These are phyloP conservation scores for Rubroshorea leprosula DNA, from an alignment of 345 rosid species.

Conservation along the genomic window DNA sequence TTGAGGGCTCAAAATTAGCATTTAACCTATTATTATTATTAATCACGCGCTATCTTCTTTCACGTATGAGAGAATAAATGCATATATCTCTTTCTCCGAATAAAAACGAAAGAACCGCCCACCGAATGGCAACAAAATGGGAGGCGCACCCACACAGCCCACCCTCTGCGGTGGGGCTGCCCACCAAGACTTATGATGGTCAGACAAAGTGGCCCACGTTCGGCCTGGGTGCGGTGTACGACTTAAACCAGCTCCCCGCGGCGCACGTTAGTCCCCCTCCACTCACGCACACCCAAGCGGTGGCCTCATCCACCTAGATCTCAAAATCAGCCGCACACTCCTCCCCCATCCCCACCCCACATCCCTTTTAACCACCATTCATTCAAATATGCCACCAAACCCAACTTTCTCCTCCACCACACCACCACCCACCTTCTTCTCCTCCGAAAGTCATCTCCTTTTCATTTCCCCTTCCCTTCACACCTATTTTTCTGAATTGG, in stretches of 20 bases:
- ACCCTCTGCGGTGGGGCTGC: conserved; percentile 7
- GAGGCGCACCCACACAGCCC: not conserved
- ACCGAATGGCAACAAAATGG: not conserved
- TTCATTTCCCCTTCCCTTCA: not conserved
- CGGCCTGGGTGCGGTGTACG: conserved; percentile 14
- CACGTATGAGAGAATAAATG: too few relatives aligned
- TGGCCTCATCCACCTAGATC: conserved; percentile 39
- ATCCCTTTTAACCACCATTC: conserved; percentile 26
- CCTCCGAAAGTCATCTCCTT: too few relatives aligned
- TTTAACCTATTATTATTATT: too few relatives aligned
- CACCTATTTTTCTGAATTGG: conserved; percentile 17
- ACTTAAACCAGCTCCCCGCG: conserved; percentile 23
- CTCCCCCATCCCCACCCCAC: conserved; percentile 30
- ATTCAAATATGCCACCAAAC: conserved; percentile 15
- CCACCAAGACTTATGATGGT: not conserved
- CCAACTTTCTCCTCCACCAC: conserved; percentile 22
- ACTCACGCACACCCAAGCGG: conserved; percentile 28
- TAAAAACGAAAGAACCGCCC: not conserved
- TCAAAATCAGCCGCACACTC: conserved; percentile 53
- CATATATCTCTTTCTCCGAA: too few relatives aligned
- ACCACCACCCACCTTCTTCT: conserved; percentile 10
- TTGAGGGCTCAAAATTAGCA: too few relatives aligned
- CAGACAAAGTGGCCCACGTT: conserved; percentile 24
- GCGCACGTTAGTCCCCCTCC: conserved; percentile 41
- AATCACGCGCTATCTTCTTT: too few relatives aligned